Base-by-base conservation (phyloP, 2,329 filamentous ascomycete species). In the Pseudogymnoascus verrucosus region DNA sequence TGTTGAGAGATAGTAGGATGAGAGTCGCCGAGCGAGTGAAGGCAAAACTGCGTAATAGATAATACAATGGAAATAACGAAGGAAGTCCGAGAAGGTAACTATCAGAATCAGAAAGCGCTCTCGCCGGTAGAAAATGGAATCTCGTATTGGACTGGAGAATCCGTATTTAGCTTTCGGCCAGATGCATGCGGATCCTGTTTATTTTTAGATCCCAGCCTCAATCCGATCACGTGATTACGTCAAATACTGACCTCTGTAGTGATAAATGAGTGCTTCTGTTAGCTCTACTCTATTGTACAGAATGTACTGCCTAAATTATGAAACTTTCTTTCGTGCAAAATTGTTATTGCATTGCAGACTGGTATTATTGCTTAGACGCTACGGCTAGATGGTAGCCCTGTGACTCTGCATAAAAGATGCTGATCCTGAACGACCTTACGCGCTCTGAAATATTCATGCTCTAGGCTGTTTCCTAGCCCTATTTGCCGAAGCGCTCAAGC, bases 11-110 rank as follows among this genome's bases (percentile, higher is more conserved):
- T 42, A 16, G 21, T 23, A 16, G 34, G 14, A 16, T 26, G 36
- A 60, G 28, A 19, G 61, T 59, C 14, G 44, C 61, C 61, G 40
- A 62, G 61, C 61, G 44, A 62, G 61, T 62, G 61, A 62, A 61
- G 39, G 61, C 61, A 44, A 16, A 19, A 57, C 51, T 57, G 51
- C 7, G 51, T 34, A 34, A 21, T 57, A 57, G 28, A 57, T 57
- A 57, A 36, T 57, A 57, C 28, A 57, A 57, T 57, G 3, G 16
- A 34, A 57, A 57, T 54, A 57, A 34, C 51, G 28, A 57, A 19
- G 51, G 28, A 3, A 12, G 51, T 16, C 19, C 28, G 34, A 57
- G 28, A 57, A 57, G 47, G 16, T 11, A 57, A 57, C 8, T 57
- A 5, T 16, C n/a, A 21, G 51, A 57, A 34, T 12, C 12, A 57